These are phyloP conservation scores for Celoporthe dispersa DNA, from an alignment of 2,329 filamentous ascomycete species.

Conservation along the genomic window DNA sequence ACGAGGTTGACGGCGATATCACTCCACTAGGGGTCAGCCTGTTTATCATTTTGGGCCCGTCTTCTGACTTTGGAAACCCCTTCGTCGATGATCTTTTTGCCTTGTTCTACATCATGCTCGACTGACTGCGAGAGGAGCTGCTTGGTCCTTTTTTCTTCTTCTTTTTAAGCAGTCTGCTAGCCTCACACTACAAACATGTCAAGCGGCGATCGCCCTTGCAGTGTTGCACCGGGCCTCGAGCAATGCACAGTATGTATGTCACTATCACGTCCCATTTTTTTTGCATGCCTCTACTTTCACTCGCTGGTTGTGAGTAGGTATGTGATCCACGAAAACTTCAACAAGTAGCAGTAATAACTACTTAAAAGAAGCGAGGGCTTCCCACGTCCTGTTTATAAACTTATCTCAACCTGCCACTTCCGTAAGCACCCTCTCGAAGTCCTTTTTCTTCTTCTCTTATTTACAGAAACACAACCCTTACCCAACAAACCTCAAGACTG, in stretches of 20 bases:
- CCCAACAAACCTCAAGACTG: no score
- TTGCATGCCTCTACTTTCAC: neutral
- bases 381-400: no score
- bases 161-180: neutral
- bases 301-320: neutral
- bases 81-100: neutral
- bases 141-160: neutral
- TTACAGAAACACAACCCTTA: no score
- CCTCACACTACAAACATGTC: neutral
- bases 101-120: neutral
- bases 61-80: neutral
- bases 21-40: constrained; percentile 14
- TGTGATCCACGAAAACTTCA: no score
- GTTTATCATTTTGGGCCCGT: neutral
- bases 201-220: neutral
- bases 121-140: neutral
- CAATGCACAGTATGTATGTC: neutral
- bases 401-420: no score
- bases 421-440: no score
- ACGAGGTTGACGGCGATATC: constrained; percentile 25
- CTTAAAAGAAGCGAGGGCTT: no score
- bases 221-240: neutral
- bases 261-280: neutral
- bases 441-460: no score
- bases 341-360: no score